Evolutionary conservation across 768 basidiomycete species (phyloP).

Genomic region (Tulasnella sp.): DNA sequence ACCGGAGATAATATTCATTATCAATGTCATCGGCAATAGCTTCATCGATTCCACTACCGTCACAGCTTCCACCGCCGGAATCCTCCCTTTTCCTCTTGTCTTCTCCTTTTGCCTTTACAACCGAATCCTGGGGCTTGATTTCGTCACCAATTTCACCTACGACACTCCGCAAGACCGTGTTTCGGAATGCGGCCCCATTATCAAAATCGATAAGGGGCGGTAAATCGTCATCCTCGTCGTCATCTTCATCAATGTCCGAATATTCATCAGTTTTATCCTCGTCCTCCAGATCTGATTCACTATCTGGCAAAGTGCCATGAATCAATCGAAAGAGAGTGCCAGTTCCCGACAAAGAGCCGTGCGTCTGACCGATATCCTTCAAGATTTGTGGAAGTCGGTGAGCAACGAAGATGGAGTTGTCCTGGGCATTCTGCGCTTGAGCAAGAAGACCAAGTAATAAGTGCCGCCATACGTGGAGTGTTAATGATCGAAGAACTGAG

Average conservation of each 20-base stretch:
- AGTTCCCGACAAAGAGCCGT: neutral
- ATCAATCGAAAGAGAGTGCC: neutral
- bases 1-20: no score
- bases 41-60: no score
- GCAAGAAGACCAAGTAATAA: slow-evolving; percentile 4
- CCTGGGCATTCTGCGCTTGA: slow-evolving; percentile 6
- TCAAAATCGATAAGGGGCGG: slow-evolving; percentile 2
- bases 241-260: slow-evolving; percentile 1
- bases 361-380: neutral
- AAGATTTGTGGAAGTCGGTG: neutral
- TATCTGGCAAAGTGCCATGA: neutral
- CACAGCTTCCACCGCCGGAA: no score
- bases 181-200: no score
- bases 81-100: no score
- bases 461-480: slow-evolving; percentile 4
- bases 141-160: no score
- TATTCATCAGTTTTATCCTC: slow-evolving; percentile 3
- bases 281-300: neutral
- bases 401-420: neutral
- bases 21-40: no score
- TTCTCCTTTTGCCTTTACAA: no score
- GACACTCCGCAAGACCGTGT: no score
- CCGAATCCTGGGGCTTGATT: no score
- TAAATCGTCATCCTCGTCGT: slow-evolving; percentile 7
- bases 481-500: neutral